Evolutionary conservation across 805 yeast genomes (phyloP).

Genomic region (Barnettozyma siamensis): DNA sequence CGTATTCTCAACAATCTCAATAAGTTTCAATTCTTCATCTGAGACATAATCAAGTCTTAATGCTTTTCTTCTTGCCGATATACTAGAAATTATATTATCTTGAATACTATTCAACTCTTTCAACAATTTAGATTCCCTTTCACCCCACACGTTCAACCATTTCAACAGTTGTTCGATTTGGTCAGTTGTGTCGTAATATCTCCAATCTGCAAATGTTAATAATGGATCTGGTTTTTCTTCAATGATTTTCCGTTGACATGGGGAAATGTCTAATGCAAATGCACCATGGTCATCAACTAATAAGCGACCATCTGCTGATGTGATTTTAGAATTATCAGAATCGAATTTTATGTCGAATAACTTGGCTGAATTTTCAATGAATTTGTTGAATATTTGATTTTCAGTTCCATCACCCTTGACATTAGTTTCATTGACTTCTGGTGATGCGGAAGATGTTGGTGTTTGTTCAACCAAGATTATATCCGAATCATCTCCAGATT

Average conservation of each 20-base stretch:
- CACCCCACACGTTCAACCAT: constrained; percentile 77
- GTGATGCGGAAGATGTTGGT: constrained; percentile 10
- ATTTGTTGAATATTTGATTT: constrained; percentile 14
- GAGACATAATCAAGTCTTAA: constrained; percentile 39
- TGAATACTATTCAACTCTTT: constrained; percentile 53
- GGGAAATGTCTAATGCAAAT: constrained; percentile 16
- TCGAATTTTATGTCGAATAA: constrained; percentile 21
- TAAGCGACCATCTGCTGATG: constrained; percentile 40
- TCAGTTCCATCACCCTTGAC: neutral
- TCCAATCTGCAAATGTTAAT: constrained; percentile 56
- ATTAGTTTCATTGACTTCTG: too few species aligned
- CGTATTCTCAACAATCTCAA: constrained; percentile 34
- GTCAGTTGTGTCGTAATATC: constrained; percentile 55
- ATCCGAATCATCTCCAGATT: neutral
- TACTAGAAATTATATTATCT: constrained; percentile 48
- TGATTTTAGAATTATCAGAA: constrained; percentile 46
- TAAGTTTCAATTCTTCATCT: constrained; percentile 37
- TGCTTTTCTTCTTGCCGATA: constrained; percentile 53
- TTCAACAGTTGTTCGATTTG: constrained; percentile 48
- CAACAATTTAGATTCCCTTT: constrained; percentile 58
- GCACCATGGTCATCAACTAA: constrained; percentile 35
- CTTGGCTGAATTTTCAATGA: constrained; percentile 18
- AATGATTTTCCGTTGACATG: constrained; percentile 51
- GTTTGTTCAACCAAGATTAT: constrained; percentile 6
- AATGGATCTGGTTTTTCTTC: constrained; percentile 63